Conservation (phyloP, 1,284 basidiomycete genomes). For the Cystobasidium pallidum region DNA sequence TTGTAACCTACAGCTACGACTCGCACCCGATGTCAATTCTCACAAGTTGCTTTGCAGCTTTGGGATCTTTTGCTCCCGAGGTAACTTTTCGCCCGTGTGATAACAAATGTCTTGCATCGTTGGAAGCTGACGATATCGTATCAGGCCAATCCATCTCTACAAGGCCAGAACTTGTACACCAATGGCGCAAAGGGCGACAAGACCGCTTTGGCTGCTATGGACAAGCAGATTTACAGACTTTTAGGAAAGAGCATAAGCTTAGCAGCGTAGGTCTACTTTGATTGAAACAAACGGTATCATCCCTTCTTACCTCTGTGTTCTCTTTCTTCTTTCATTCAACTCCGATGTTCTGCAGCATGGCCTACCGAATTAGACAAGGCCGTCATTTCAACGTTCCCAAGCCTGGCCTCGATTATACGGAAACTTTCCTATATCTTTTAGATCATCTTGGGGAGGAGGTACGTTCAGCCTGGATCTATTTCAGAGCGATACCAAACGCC, state of each 20-base stretch:
- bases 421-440: slow-evolving; percentile 82
- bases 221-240: slow-evolving; percentile 83
- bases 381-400: slow-evolving; percentile 83
- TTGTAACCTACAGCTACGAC: slow-evolving; percentile 71
- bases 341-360: too few species aligned
- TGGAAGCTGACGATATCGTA: not conserved
- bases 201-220: slow-evolving; percentile 72
- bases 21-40: slow-evolving; percentile 87
- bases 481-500: not conserved
- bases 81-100: slow-evolving; percentile 33
- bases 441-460: slow-evolving; percentile 69
- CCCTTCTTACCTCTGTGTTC: not conserved
- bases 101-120: slow-evolving; percentile 3
- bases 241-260: slow-evolving; percentile 52
- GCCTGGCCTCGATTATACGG: slow-evolving; percentile 76
- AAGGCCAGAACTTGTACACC: slow-evolving; percentile 78
- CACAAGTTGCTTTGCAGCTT: slow-evolving; percentile 77
- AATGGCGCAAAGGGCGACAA: slow-evolving; percentile 60
- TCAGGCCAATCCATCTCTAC: slow-evolving; percentile 55
- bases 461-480: not conserved
- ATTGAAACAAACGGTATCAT: not conserved
- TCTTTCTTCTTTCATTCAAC: too few species aligned
- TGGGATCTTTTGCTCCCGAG: slow-evolving; percentile 80
- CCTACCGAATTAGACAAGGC: slow-evolving; percentile 83
- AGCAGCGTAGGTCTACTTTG: slow-evolving; percentile 27